Evolutionary conservation across 257 asterid genomes (phyloP), one percentile per base, ranked within the genome.

Genomic region (Ilex aquifolium): DNA sequence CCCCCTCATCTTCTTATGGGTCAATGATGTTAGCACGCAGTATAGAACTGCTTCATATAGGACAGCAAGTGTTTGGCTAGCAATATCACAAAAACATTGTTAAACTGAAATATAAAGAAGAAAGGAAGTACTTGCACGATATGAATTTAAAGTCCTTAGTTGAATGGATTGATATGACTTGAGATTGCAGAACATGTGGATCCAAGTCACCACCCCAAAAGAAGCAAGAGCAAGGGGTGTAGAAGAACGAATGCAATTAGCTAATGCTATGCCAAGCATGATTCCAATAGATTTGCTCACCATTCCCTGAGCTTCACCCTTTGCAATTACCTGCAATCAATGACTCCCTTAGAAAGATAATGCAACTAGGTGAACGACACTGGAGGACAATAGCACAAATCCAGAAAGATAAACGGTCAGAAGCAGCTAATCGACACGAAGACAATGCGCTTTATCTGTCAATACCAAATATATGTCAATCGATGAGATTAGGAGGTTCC

Each of bases 261-360:
- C 96, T 65, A 92, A 51, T 39, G 83, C 94, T 77, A 92, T 92
- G 80, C 96, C 99, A 63, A 89, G 88, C 88, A 75, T 73, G 59
- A 92, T 92, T 67, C 99, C 99, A 31, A 89, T 54, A 67, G 88
- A 86, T 80, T 92, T 92, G 97, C 97, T 92, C 87, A 92, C 94
- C 99, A 92, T 92, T 74, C 99, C 99, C 76, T 89, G 99, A 74
- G 97, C 97, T 82, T 92, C 99, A 73, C 99, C 97, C 79, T 92
- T 89, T 13, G 99, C 99, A 79, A 92, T 92, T 66, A 92, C 97
- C 97, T 92, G 88, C 57, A 68, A 76, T 31, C 54, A 62, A 39
- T 56, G 44, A 71, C 44, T 32, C 69, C 59, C 31, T 76, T 53
- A 63, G 65, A 68, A 74, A 54, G 53, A 64, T n/a, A 44, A 56